These are phyloP conservation scores for Pseudocercospora cruenta DNA, from an alignment of 2,329 filamentous ascomycete species.

Conservation along the genomic window DNA sequence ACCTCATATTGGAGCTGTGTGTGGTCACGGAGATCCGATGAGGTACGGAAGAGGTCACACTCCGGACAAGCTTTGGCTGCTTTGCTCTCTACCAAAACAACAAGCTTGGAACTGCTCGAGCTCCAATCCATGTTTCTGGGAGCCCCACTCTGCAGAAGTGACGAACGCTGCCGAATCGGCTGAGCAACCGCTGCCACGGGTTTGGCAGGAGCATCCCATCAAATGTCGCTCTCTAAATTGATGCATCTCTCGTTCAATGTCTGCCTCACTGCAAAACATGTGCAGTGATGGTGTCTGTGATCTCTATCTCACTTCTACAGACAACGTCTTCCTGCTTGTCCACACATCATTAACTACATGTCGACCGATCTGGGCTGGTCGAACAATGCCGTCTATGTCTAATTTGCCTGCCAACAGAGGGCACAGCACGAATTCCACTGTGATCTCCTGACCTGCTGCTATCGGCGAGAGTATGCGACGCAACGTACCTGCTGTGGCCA, in stretches of 20 bases:
- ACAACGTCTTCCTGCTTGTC: constrained; percentile 8
- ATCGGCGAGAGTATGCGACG: constrained; percentile 25
- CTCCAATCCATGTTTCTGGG: neutral
- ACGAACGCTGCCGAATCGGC: neutral
- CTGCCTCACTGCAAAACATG: neutral
- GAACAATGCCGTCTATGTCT: constrained; percentile 22
- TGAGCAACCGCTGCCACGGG: neutral
- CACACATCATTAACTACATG: neutral
- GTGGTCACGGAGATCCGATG: neutral
- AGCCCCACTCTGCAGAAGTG: neutral
- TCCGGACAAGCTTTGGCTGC: neutral
- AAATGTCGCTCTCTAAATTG: neutral
- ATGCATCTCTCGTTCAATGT: neutral
- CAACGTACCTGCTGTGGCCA: constrained; percentile 28
- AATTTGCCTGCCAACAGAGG: constrained; percentile 28
- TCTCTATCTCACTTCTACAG: neutral
- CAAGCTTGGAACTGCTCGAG: neutral
- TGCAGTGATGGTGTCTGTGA: no score
- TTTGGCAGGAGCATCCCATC: neutral
- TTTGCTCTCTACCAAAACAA: no score
- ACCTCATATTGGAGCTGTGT: constrained; percentile 68
- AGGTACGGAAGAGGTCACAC: neutral
- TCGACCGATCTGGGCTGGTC: constrained; percentile 20
- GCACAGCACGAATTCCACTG: constrained; percentile 31
- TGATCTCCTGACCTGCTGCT: constrained; percentile 14